Base-by-base conservation (phyloP, 805 yeast species). In the Vanderwaltozyma polyspora region DNA sequence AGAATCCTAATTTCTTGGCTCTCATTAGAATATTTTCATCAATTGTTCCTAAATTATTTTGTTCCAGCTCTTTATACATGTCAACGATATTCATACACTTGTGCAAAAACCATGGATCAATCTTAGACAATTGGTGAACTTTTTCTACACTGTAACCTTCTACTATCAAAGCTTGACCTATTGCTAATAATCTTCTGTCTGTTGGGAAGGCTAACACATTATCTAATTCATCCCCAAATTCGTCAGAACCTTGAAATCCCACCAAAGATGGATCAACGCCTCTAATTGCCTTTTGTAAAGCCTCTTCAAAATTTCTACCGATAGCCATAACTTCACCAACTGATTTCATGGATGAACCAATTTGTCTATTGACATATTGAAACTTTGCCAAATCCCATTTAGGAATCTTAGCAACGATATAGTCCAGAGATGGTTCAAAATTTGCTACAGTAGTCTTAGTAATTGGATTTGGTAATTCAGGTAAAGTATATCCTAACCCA, bases 301-400 rank as follows among this genome's bases (percentile, higher is more conserved):
- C 94, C 60, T 89, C 98, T 63, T 89, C 98, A 48, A 89, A 89
- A 19, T 94, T 89, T 61, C 98, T 74, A 54, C 98, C 98, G 54
- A 89, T 84, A 47, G 89, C 74, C 98, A 89, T 89, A 34, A 91
- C 97, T 62, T 89, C 98, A 68, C 98, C 98, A 45, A 89, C 97
- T 42, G 96, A 87, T 63, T 89, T 89, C 98, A 89, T 89, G 29
- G 96, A 77, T 8, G 95, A 83, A 31, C 95, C 95, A 55, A 89
- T 81, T 42, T 80, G 85, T 61, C 95, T 76, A 60, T 84, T 82
- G 43, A 89, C 98, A 55, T 85, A 94, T 59, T 82, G 93, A 69
- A 89, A 91, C 70, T 89, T 89, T 48, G 91, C 63, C 60, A 89
- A 68, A 68, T 89, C 98, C 98, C 98, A 89, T 66, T 96, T 78